These are phyloP conservation scores for Vaccinium vitisidaea DNA, from an alignment of 148 eudicot species.

Conservation along the genomic window DNA sequence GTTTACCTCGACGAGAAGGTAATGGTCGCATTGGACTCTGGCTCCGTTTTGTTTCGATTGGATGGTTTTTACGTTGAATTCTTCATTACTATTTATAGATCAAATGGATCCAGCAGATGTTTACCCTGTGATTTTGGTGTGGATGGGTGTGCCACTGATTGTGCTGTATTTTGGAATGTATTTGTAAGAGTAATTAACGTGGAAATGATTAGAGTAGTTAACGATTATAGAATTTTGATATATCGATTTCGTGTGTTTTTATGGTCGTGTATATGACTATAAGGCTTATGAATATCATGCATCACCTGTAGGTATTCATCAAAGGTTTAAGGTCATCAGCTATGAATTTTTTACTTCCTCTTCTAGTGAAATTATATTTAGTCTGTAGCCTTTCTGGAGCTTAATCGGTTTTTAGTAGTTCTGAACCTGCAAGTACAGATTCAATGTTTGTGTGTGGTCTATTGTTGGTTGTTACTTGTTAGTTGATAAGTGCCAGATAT, in stretches of 20 bases:
- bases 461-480: too few species aligned
- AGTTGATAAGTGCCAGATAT: too few species aligned
- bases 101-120: background rate
- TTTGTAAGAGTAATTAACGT: background rate
- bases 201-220: background rate
- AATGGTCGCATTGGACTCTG: background rate
- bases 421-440: too few species aligned
- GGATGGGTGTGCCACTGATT: background rate
- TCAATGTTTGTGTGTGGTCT: too few species aligned
- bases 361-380: too few species aligned
- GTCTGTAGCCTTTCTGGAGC: too few species aligned
- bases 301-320: background rate
- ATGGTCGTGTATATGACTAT: background rate
- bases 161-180: background rate
- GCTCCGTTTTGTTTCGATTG: background rate
- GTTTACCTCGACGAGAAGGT: conserved; percentile 51
- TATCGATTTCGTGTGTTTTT: too few species aligned
- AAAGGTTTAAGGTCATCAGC: background rate
- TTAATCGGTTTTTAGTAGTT: too few species aligned
- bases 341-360: too few species aligned
- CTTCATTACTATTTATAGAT: background rate
- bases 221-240: too few species aligned
- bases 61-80: background rate
- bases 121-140: too few species aligned
- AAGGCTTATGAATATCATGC: background rate